phyloP scores from a whole-genome alignment of 768 basidiomycete genomes.

The Rhodosporidiobolus sp. region DNA sequence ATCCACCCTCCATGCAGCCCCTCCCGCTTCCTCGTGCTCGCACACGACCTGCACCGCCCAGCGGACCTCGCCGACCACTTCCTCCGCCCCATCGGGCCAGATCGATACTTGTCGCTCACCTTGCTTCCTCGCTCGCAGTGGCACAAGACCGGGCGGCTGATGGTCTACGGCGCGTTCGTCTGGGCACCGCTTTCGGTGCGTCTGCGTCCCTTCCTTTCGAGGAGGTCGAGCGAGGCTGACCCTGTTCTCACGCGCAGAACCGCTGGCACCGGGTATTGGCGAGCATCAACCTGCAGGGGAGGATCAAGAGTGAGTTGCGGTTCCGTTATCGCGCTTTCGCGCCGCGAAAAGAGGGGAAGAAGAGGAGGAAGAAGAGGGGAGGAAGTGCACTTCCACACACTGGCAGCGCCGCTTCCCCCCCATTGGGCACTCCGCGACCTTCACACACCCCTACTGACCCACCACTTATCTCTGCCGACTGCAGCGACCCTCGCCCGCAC shows the following conservation, averaged over 20 bases:
- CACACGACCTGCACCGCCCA: background rate
- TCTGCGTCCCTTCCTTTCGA: background rate
- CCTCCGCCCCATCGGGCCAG: background rate
- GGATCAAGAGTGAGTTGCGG: constrained; percentile 11
- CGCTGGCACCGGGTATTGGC: constrained; percentile 35
- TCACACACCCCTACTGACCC: background rate
- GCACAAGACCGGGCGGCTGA: constrained; percentile 28
- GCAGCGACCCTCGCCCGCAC: constrained; percentile 30
- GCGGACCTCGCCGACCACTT: no score
- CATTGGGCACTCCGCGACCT: no score
- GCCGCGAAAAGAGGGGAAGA: no score
- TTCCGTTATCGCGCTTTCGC: background rate
- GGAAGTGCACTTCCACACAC: no score
- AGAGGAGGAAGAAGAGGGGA: no score
- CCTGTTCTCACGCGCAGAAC: background rate
- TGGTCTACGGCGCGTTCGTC: constrained; percentile 29
- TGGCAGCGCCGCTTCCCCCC: no score
- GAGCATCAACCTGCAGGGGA: constrained; percentile 6
- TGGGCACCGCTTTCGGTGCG: constrained; percentile 35
- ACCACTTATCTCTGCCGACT: background rate
- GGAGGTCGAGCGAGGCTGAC: background rate
- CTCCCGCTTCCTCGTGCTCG: background rate
- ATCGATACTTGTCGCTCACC: background rate
- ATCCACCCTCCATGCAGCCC: no score
- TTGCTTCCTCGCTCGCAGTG: constrained; percentile 4